Conservation (phyloP, 2,329 filamentous ascomycete genomes). For the Fusarium tricinctum region DNA sequence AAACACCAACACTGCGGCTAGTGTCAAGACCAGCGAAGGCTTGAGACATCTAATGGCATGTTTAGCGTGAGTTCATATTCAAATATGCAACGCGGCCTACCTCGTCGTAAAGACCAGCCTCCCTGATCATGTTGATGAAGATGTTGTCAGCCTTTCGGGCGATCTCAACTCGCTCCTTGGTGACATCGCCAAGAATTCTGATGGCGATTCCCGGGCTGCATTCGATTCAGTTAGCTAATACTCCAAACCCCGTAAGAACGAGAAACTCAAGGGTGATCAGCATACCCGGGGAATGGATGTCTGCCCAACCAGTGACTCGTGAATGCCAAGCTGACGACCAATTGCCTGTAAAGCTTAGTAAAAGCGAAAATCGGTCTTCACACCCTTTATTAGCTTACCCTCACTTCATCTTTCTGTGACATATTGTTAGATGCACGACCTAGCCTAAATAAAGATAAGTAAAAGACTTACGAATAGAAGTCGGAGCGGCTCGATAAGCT, state of each 20-base stretch:
- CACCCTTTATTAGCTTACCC: background rate
- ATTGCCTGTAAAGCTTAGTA: conserved; percentile 44
- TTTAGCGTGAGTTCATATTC: conserved; percentile 10
- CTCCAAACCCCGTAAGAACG: no score
- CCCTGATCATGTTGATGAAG: conserved; percentile 79
- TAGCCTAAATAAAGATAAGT: background rate
- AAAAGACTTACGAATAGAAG: conserved; percentile 30
- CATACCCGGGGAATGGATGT: conserved; percentile 78
- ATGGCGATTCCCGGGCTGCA: conserved; percentile 73
- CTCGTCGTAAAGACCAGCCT: conserved; percentile 70
- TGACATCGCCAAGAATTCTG: conserved; percentile 85
- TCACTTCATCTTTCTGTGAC: conserved; percentile 19
- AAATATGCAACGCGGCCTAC: conserved; percentile 29
- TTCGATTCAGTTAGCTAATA: no score
- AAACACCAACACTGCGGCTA: conserved; percentile 55
- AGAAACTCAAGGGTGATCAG: no score
- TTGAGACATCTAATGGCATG: conserved; percentile 43
- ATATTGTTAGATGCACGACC: conserved; percentile 21
- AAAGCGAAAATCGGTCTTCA: no score
- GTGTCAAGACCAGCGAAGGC: conserved; percentile 49
- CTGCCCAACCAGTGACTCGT: conserved; percentile 53
- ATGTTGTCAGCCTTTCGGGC: conserved; percentile 78
- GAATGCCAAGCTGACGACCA: conserved; percentile 52
- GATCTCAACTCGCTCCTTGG: conserved; percentile 79
- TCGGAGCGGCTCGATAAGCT: conserved; percentile 36